Evolutionary conservation across 2,329 filamentous ascomycete species (phyloP), one percentile per base, ranked within the genome.

Genomic region (Bipolaris cookei): DNA sequence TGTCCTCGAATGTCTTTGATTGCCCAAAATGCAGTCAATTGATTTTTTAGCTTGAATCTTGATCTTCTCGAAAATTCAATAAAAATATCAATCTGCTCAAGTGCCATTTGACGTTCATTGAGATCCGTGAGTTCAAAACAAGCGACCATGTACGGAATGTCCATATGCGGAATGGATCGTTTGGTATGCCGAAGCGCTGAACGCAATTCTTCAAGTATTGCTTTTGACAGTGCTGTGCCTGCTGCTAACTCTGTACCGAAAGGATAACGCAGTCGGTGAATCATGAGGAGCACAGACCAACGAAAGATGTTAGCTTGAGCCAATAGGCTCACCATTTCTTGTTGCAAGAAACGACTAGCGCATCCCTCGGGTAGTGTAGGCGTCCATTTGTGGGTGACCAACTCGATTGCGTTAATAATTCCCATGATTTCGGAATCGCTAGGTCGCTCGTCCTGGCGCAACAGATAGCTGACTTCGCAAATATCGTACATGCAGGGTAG

Each of bases 261-360:
- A 20, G 54, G 43, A 56, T 53, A 38, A 23, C 54, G 49, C 10
- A 56, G 43, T 46, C 54, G 54, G 16, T 56, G 54, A 47, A 46
- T 32, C 4, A 56, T 14, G 21, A 56, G 54, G 14, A 56, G 49
- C 7, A 56, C 6, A 3, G 16, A 47, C 49, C 49, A 56, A 5
- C 49, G 49, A 42, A 37, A 56, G 18, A 56, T 25, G 18, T 42
- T 56, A 18, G 49, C 54, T 32, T 56, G 49, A 25, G 35, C 30
- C n/a, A 53, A 21, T 18, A 53, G 20, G 37, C 49, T 52, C 13
- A 42, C 43, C n/a, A 56, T 37, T 35, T 56, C 54, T 23, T 53
- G 42, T 13, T 56, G 48, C 3, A 53, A 21, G 16, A 56, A 56
- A 30, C 43, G 54, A 28, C 6, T 35, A 28, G 37, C 50, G 11